Evolutionary conservation across 1,284 basidiomycete species (phyloP).

Genomic region (Violaceomyces palustris): DNA sequence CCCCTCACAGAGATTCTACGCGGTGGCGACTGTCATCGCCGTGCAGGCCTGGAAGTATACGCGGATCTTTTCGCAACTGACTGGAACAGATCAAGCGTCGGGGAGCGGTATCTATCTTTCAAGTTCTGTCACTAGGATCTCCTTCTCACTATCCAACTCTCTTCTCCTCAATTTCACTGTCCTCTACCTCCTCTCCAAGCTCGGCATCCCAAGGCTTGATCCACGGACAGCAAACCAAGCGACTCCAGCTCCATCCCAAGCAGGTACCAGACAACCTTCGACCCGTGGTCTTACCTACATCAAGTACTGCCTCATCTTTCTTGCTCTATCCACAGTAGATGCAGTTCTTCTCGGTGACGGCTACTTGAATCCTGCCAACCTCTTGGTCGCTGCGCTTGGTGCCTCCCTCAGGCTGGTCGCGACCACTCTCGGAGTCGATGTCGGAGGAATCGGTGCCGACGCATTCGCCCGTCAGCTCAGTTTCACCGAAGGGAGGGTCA

Average conservation of each 20-base stretch:
- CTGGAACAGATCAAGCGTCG: no score
- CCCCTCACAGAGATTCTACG: slow-evolving; percentile 59
- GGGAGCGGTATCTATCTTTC: slow-evolving; percentile 1
- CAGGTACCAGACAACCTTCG: slow-evolving; percentile 54
- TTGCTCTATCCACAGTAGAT: slow-evolving; percentile 17
- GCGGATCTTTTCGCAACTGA: slow-evolving; percentile 1
- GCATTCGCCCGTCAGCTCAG: slow-evolving; percentile 56
- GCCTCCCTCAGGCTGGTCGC: slow-evolving; percentile 6
- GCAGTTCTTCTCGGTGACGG: slow-evolving; percentile 16
- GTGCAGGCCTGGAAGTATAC: slow-evolving; percentile 54
- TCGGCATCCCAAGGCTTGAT: slow-evolving; percentile 72
- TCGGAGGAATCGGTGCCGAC: slow-evolving; percentile 52
- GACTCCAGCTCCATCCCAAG: slow-evolving; percentile 11
- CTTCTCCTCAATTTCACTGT: slow-evolving; percentile 56
- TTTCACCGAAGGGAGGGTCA: slow-evolving; percentile 53
- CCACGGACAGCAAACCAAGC: slow-evolving; percentile 63
- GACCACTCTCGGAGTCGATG: slow-evolving; percentile 17
- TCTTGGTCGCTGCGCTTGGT: slow-evolving; percentile 11
- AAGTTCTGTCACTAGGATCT: slow-evolving; percentile 60
- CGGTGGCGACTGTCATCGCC: slow-evolving; percentile 56
- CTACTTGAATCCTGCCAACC: slow-evolving; percentile 13
- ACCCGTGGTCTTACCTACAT: slow-evolving; percentile 9
- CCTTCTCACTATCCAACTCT: slow-evolving; percentile 62
- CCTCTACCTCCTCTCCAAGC: slow-evolving; percentile 61
- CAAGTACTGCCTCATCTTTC: slow-evolving; percentile 25